Percentiles rank a stretch among this genome's conserved stretches.
Evolutionary conservation across 345 rosid genomes (phyloP).

Genomic region (Populus davidiana): DNA sequence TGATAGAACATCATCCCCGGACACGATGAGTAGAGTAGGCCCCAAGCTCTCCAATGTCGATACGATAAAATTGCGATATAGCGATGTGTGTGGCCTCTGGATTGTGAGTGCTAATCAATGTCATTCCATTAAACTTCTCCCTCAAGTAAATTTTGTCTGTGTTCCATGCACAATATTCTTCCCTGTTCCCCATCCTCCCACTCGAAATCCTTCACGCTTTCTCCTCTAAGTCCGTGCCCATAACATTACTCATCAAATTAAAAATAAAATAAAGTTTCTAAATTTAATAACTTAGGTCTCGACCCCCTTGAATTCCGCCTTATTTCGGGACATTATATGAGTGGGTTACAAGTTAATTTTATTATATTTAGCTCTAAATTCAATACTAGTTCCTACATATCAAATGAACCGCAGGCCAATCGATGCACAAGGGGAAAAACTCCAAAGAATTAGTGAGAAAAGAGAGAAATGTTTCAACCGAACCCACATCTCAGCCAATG

Average conservation of each 20-base stretch:
- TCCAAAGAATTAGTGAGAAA: neutral
- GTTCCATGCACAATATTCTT: slow-evolving; percentile 21
- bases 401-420: neutral
- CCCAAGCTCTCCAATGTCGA: neutral
- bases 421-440: neutral
- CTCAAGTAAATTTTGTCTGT: slow-evolving; percentile 30
- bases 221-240: slow-evolving; percentile 11
- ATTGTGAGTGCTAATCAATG: slow-evolving; percentile 13
- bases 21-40: neutral
- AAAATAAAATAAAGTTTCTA: neutral
- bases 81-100: slow-evolving; percentile 16
- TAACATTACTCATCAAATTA: neutral
- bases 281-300: slow-evolving; percentile 14
- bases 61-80: neutral
- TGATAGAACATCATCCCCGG: neutral
- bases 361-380: slow-evolving; percentile 11
- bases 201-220: slow-evolving; percentile 12
- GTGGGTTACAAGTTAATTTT: slow-evolving; percentile 19
- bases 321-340: slow-evolving; percentile 36
- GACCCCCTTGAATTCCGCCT: slow-evolving; percentile 55
- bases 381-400: slow-evolving; percentile 5
- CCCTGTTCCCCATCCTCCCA: slow-evolving; percentile 36
- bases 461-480: neutral
- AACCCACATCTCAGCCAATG: slow-evolving; percentile 1
- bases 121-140: neutral